Evolutionary conservation across 768 basidiomycete genomes (phyloP), one percentile per base, ranked within the genome.

Genomic region (Kwoniella mangroviensis): DNA sequence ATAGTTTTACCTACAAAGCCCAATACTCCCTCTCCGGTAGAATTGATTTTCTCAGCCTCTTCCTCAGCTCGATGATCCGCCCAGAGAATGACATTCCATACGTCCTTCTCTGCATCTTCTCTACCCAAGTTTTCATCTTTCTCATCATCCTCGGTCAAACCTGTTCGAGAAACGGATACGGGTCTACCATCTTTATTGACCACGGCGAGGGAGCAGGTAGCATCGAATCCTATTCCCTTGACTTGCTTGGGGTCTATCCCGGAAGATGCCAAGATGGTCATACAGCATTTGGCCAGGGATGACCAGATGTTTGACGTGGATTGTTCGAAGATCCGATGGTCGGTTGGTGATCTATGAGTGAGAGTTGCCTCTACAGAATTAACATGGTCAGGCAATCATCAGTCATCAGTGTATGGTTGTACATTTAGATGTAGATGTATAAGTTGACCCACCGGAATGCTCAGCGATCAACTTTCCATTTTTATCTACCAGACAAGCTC

Each of bases 1-100:
- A 99, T 98, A 45, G 89, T 92, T 55, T 94, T 94, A 11, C 97
- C 97, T 57, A 98, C 94, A 84, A 95, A 98, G 67, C 95, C 90
- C 75, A 98, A 85, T 45, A 97, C 94, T 34, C 90, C 86, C 60
- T 92, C 92, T 1, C 89, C 90, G 2, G 91, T 92, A 28, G 85
- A 84, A 81, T 98, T 98, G 86, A 98, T 95, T 53, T 90, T 81
- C 53, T 92, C 89, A 2, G 96, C 96, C 81, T 99, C 94, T 79
- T 90, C 86, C 84, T 93, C 91, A 0, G 97, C 96, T 60, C 96
- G 88, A 83, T 97, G 94, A 83, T 98, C 95, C 2, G 95, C 96
- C 97, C 96, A 99, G 1, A 99, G 86, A 53, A 98, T 88, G 69
- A 98, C 87, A 82, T 98, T 94, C 71, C 92, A 88, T 42, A 49